Base-by-base conservation (phyloP, 2,329 filamentous ascomycete species). In the Calcarisporium arbuscula region DNA sequence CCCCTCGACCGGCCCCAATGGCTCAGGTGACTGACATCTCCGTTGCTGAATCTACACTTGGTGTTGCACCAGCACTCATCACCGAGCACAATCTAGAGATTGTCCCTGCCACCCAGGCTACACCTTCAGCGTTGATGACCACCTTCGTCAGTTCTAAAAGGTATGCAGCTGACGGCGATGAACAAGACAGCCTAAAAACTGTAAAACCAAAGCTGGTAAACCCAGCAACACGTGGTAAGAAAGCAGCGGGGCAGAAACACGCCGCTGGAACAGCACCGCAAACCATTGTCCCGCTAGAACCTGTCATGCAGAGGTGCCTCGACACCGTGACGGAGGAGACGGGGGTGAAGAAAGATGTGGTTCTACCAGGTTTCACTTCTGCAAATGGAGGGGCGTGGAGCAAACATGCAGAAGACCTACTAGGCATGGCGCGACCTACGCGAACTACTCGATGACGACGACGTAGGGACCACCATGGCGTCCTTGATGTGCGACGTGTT, bases 381-480 rank as follows among this genome's bases (percentile, higher is more conserved):
- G 68, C 65, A 4, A 74, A 72, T 44, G 62, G 72, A 12, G 80
- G 80, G 4, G 74, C 81, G 1, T 85, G 81, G 81, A 84, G 78
- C 45, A 70, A 67, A 17, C 80, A 85, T 50, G 80, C 81, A 1
- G 67, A 74, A 44, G 81, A 85, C 52, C 50, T 85, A 30, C 72
- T 85, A 42, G 77, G 74, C 23, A 72, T 64, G 48, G 75, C 68
- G 49, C 65, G 74, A 30, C 80, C 79, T 22, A 61, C 30, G 53
- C 43, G 38, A 33, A 41, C 36, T 22, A 30, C 29, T 14, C 39
- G 37, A 20, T 30, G 36, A 20, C 32, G 33, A 16, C 40, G 29
- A 41, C 8, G 19, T 26, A 28, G 19, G 25, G 32, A 10, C 17
- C 19, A 17, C 25, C 19, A 28, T 28, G 27, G 15, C 14, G 9